Evolutionary conservation across 805 yeast species (phyloP), one percentile per base, ranked within the genome.

Genomic region (Schizosaccharomyces octosporus): DNA sequence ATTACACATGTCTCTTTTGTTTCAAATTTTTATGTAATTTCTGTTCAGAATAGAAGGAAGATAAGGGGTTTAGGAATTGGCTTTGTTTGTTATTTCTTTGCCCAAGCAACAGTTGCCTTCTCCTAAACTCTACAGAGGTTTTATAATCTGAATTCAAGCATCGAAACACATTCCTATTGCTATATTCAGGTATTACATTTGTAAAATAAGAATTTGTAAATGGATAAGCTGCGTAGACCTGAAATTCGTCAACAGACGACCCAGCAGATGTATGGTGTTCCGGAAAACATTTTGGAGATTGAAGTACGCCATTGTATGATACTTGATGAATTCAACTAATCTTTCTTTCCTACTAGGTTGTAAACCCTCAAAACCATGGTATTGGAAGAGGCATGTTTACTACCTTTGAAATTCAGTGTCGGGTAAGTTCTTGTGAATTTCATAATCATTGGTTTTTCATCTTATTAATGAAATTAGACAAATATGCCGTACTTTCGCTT

Each of bases 231-330:
- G 11, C 31, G 31, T 51, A 67, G 74, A n/a, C 75, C 74, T 63
- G 72, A 68, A 63, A 69, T 72, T 64, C 78, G 74, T 65, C 78
- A 76, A 63, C 90, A 84, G 70, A 77, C 87, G 3, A 83, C 82
- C 70, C 85, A 81, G 64, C 95, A 87, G 67, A 78, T 85, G 55
- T 93, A 93, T 69, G 95, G 94, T 0, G 95, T 85, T 67, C 97
- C 97, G 0, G 97, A 93, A 71, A 87, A 87, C 72, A 87, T 88
- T 68, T 77, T 90, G 51, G 98, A 90, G 72, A 82, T 93, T 43
- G 97, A 89, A 71, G 95, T 88, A 63, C 63, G 75, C 62, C 3
- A 17, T 36, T 36, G 3, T 36, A 1, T 21, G 19, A 21, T 2
- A 29, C 5, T 32, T 21, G 15, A 3, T 36, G 15, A 13, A 13